A percentile compares a stretch with the other conserved stretches of the same genome.
These are phyloP conservation scores for Herpetomonas muscarum DNA, from an alignment of 208 protist species.

Conservation along the genomic window DNA sequence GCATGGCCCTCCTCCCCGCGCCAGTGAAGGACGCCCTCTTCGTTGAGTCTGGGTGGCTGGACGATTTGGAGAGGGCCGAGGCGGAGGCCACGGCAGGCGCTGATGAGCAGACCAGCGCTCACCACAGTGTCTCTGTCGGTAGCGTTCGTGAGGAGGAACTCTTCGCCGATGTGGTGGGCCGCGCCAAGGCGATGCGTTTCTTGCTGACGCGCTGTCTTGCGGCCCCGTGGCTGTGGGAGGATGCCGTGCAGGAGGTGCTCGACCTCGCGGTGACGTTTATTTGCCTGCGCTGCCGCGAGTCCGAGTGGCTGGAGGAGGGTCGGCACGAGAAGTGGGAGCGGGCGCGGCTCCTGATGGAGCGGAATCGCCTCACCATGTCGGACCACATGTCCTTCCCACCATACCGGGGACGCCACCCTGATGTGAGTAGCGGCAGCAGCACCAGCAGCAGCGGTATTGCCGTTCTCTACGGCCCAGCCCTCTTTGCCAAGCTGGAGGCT, in stretches of 20 bases:
- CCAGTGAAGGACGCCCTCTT: slow-evolving; percentile 20
- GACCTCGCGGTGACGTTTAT: slow-evolving; percentile 2
- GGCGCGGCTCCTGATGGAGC: too few species aligned
- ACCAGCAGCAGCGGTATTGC: too few species aligned
- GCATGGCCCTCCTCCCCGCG: slow-evolving; percentile 21
- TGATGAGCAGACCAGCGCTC: too few species aligned
- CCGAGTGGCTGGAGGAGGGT: too few species aligned
- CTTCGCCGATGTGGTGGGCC: slow-evolving; percentile 11
- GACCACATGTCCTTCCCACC: too few species aligned
- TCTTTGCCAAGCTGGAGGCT: too few species aligned
- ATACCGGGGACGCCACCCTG: too few species aligned
- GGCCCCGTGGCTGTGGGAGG: slow-evolving; percentile 7
- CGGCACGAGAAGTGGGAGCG: too few species aligned
- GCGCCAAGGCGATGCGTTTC: slow-evolving; percentile 15
- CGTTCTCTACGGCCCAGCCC: too few species aligned
- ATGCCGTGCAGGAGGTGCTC: slow-evolving; percentile 11
- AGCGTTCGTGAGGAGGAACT: neutral
- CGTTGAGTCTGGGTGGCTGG: slow-evolving; percentile 15
- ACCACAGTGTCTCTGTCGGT: too few species aligned
- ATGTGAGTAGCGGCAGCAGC: too few species aligned
- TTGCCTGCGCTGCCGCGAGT: neutral
- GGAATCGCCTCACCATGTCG: too few species aligned
- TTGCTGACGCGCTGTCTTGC: slow-evolving; percentile 10
- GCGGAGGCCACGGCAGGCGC: neutral
- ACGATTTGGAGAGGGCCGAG: slow-evolving; percentile 9